A percentile compares a stretch with the other conserved stretches of the same genome.
These are phyloP conservation scores for Aegilops sharonensis DNA, from an alignment of 176 grass and related monocot genomes.

Conservation along the genomic window DNA sequence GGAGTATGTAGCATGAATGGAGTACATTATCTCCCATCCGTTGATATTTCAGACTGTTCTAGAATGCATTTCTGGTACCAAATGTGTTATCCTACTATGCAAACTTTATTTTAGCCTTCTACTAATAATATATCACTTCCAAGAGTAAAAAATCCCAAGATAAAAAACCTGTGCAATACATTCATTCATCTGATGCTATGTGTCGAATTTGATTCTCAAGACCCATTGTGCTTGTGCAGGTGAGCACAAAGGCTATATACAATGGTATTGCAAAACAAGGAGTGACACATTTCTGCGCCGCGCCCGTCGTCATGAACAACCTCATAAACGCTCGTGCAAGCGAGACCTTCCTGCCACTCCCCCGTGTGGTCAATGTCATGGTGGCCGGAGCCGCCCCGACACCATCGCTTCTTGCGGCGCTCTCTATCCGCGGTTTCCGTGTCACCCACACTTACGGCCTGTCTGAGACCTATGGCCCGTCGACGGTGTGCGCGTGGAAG, in stretches of 20 bases:
- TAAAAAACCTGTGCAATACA: neutral
- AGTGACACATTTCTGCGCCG: slow-evolving; percentile 88
- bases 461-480: slow-evolving; percentile 81
- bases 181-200: neutral
- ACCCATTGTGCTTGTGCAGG: slow-evolving; percentile 31
- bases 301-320: slow-evolving; percentile 74
- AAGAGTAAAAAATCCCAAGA: neutral
- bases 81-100: neutral
- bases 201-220: neutral
- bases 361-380: slow-evolving; percentile 60
- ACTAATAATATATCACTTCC: neutral
- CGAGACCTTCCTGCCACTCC: slow-evolving; percentile 74
- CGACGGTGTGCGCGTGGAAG: slow-evolving; percentile 76
- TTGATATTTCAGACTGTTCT: neutral
- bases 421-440: slow-evolving; percentile 72
- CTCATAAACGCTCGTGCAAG: slow-evolving; percentile 78
- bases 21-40: neutral
- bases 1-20: neutral
- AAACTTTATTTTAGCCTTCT: neutral
- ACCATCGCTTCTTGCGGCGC: slow-evolving; percentile 56
- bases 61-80: neutral
- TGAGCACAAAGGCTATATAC: slow-evolving; percentile 78
- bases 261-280: slow-evolving; percentile 65
- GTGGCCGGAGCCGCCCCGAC: slow-evolving; percentile 80
- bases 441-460: slow-evolving; percentile 89